phyloP scores from a whole-genome alignment of 805 yeast genomes.

The Metschnikowia arizonensis region DNA sequence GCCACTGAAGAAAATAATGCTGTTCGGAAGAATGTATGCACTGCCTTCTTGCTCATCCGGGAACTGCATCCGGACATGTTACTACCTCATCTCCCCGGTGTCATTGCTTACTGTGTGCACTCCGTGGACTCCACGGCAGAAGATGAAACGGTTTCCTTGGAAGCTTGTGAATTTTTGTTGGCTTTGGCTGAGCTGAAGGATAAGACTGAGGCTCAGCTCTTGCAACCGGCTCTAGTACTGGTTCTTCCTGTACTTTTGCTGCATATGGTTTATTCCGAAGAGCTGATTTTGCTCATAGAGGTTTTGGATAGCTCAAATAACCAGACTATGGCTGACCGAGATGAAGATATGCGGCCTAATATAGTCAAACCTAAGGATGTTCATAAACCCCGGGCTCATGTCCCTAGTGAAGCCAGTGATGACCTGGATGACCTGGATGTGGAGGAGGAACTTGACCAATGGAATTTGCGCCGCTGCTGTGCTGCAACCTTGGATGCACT shows the following conservation, averaged over 20 bases:
- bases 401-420: slow-evolving; percentile 30
- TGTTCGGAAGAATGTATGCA: slow-evolving; percentile 72
- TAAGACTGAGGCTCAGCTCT: slow-evolving; percentile 24
- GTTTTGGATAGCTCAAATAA: slow-evolving; percentile 69
- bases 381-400: slow-evolving; percentile 35
- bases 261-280: slow-evolving; percentile 85
- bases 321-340: slow-evolving; percentile 72
- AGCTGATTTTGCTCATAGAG: slow-evolving; percentile 64
- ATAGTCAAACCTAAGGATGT: slow-evolving; percentile 59
- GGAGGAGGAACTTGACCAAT: slow-evolving; percentile 63
- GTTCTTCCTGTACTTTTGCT: slow-evolving; percentile 75
- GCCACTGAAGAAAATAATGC: slow-evolving; percentile 58
- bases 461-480: slow-evolving; percentile 91
- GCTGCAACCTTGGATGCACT: slow-evolving; percentile 89
- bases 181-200: slow-evolving; percentile 49
- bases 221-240: slow-evolving; percentile 53
- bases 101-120: slow-evolving; percentile 77
- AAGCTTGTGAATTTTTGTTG: slow-evolving; percentile 88
- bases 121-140: slow-evolving; percentile 48
- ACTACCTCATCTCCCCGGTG: slow-evolving; percentile 78
- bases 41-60: slow-evolving; percentile 65
- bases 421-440: slow-evolving; percentile 66
- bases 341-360: slow-evolving; percentile 83
- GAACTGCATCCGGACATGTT: slow-evolving; percentile 79
- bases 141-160: slow-evolving; percentile 76